A percentile compares a stretch with the other conserved stretches of the same genome.
These are phyloP conservation scores for Mycogone perniciosa DNA, from an alignment of 2,329 filamentous ascomycete species.

Conservation along the genomic window DNA sequence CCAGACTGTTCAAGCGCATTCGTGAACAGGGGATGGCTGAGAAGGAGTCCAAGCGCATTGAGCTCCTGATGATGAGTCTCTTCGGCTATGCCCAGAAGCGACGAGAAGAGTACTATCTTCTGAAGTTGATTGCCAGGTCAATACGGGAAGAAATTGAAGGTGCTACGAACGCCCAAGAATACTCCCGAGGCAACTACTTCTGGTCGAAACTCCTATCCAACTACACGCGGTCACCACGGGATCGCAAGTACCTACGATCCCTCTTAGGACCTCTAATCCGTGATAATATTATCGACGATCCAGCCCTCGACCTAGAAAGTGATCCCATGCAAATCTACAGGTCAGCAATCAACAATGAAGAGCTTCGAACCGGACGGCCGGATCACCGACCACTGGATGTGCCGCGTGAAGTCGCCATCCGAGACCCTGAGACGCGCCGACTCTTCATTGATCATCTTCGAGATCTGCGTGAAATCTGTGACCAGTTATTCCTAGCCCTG, in stretches of 20 bases:
- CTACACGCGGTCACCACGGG: conserved; percentile 84
- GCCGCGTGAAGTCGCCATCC: conserved; percentile 87
- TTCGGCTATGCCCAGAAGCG: conserved; percentile 97
- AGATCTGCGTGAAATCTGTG: conserved; percentile 87
- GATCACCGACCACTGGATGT: conserved; percentile 79
- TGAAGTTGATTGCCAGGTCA: conserved; percentile 79
- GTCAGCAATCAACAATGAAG: conserved; percentile 93
- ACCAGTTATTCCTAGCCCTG: conserved; percentile 76
- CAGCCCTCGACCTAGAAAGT: conserved; percentile 85
- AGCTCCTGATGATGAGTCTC: conserved; percentile 89
- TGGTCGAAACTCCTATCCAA: conserved; percentile 81
- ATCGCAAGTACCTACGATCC: conserved; percentile 86
- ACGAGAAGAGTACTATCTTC: conserved; percentile 90
- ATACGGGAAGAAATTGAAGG: conserved; percentile 80
- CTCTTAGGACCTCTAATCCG: conserved; percentile 78
- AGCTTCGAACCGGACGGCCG: conserved; percentile 80
- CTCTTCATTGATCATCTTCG: conserved; percentile 93
- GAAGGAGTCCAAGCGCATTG: conserved; percentile 86
- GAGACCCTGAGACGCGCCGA: conserved; percentile 84
- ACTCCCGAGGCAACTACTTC: conserved; percentile 83
- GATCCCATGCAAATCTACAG: conserved; percentile 97
- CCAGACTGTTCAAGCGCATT: conserved; percentile 76
- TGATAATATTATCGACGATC: conserved; percentile 89
- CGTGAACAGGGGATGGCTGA: conserved; percentile 80
- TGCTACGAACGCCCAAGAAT: conserved; percentile 71